Percentiles rank a stretch among this genome's conserved stretches.
These are phyloP conservation scores for Luvunga scandens DNA, from an alignment of 345 rosid genomes.

Conservation along the genomic window DNA sequence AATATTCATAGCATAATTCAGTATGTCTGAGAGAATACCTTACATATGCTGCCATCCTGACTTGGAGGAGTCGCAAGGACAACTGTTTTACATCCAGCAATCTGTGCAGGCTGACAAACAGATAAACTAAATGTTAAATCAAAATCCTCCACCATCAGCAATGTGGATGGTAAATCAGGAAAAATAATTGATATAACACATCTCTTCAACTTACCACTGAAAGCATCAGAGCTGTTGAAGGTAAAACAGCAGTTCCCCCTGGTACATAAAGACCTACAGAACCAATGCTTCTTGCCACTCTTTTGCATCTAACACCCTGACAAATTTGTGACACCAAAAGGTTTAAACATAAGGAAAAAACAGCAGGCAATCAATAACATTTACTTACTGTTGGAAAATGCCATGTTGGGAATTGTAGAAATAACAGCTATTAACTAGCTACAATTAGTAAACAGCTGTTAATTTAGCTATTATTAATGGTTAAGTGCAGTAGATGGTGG, in stretches of 20 bases:
- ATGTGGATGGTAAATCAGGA: not conserved
- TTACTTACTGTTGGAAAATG: too few species aligned
- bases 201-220: slow-evolving; percentile 56
- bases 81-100: slow-evolving; percentile 85
- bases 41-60: slow-evolving; percentile 79
- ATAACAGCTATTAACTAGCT: too few species aligned
- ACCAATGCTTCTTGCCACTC: slow-evolving; percentile 80
- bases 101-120: slow-evolving; percentile 74
- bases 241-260: slow-evolving; percentile 92
- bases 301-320: slow-evolving; percentile 89
- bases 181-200: not conserved
- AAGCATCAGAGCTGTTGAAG: slow-evolving; percentile 95
- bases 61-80: slow-evolving; percentile 90
- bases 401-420: too few species aligned
- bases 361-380: slow-evolving; percentile 1
- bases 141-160: not conserved
- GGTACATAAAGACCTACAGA: slow-evolving; percentile 97
- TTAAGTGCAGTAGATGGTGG: too few species aligned
- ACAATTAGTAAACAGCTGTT: too few species aligned
- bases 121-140: slow-evolving; percentile 16
- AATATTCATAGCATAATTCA: not conserved
- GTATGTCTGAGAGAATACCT: slow-evolving; percentile 40
- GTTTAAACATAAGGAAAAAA: slow-evolving; percentile 2
- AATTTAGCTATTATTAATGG: too few species aligned
- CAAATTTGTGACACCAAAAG: not conserved